Conservation (phyloP, 148 eudicot genomes). For the Spergularia marina region DNA sequence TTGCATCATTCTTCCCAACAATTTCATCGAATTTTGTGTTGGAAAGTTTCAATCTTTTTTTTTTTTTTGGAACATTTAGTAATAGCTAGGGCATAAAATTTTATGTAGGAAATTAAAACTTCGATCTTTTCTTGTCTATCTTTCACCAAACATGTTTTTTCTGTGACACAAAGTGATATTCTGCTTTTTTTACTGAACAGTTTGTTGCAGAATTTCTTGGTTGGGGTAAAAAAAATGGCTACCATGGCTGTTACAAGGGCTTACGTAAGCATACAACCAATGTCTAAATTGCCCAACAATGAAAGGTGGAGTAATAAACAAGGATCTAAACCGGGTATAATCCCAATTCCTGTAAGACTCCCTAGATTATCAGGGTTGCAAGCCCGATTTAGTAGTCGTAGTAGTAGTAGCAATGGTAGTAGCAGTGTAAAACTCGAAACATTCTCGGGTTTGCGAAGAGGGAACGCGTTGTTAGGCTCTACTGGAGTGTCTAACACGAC, state of each 20-base stretch:
- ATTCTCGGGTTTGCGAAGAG: conserved; percentile 51
- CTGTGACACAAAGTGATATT: too few relatives aligned
- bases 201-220: neutral
- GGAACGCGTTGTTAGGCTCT: conserved; percentile 44
- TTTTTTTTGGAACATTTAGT: neutral
- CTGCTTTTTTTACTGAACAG: too few relatives aligned
- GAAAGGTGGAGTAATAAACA: conserved; percentile 33
- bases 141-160: neutral
- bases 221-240: neutral
- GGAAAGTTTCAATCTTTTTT: neutral
- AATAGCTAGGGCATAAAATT: conserved; percentile 2
- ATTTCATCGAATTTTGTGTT: neutral
- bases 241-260: conserved; percentile 6
- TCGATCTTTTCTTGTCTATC: neutral
- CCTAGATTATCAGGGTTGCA: conserved; percentile 36
- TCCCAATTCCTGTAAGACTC: conserved; percentile 23
- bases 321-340: conserved; percentile 38
- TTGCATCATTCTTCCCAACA: neutral
- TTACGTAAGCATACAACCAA: neutral
- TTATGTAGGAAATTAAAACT: neutral
- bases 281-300: neutral
- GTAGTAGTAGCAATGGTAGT: too few relatives aligned
- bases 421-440: conserved; percentile 29
- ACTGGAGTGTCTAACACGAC: conserved; percentile 29
- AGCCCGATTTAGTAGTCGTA: conserved; percentile 21